These are phyloP conservation scores for Metschnikowia henanensis DNA, from an alignment of 805 yeast genomes.

Conservation along the genomic window DNA sequence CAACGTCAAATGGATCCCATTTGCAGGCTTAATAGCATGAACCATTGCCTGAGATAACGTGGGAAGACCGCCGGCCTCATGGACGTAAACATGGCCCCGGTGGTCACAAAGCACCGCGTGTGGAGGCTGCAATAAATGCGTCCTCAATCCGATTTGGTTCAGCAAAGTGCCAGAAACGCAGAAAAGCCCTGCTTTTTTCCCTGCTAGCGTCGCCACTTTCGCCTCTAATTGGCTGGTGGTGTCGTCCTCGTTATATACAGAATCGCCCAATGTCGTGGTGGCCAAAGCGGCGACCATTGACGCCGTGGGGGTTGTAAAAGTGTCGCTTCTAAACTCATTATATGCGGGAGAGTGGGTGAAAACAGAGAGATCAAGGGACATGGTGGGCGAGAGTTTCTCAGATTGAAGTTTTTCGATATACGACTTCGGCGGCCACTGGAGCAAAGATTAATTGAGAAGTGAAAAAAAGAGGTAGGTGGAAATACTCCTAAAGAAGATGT, in stretches of 20 bases:
- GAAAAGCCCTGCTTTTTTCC: constrained; percentile 40
- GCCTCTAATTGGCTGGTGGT: constrained; percentile 34
- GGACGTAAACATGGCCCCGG: constrained; percentile 36
- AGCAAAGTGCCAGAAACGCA: constrained; percentile 45
- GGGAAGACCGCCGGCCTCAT: constrained; percentile 46
- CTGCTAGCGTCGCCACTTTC: constrained; percentile 35
- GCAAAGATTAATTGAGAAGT: too few relatives aligned
- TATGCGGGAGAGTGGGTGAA: constrained; percentile 14
- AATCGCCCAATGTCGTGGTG: constrained; percentile 38
- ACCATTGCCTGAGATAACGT: constrained; percentile 44
- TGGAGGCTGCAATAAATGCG: constrained; percentile 43
- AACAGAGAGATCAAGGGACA: constrained; percentile 14
- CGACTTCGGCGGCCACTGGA: too few relatives aligned
- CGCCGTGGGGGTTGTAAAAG: constrained; percentile 23
- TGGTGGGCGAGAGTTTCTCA: too few relatives aligned
- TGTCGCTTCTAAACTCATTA: constrained; percentile 21
- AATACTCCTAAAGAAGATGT: too few relatives aligned
- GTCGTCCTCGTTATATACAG: constrained; percentile 43
- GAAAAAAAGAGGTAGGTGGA: too few relatives aligned
- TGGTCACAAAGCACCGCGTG: constrained; percentile 39
- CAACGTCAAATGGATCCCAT: constrained; percentile 36
- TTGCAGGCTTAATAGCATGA: constrained; percentile 36
- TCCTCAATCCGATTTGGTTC: constrained; percentile 41
- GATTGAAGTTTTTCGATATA: too few relatives aligned
- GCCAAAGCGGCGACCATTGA: constrained; percentile 19